Percentiles rank a stretch among this genome's conserved stretches.
phyloP scores from a whole-genome alignment of 2,329 filamentous ascomycete genomes.

The Fusarium sp. region DNA sequence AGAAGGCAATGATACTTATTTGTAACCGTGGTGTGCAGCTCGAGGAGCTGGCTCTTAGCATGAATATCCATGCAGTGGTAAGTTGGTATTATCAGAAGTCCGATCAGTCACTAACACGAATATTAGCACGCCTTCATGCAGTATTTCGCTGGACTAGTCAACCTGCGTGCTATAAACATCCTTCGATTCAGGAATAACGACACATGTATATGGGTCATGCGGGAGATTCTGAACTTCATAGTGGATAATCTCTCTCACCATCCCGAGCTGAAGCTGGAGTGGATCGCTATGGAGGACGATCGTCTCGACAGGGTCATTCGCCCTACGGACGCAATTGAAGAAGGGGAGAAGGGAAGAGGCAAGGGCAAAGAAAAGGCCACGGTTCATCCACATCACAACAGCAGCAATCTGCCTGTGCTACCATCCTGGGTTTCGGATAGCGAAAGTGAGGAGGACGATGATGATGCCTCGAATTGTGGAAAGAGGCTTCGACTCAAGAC shows the following conservation, averaged over 20 bases:
- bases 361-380: slow-evolving; percentile 49
- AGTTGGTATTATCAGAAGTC: slow-evolving; percentile 40
- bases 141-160: slow-evolving; percentile 55
- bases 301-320: slow-evolving; percentile 59
- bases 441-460: slow-evolving; percentile 46
- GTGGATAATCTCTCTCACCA: slow-evolving; percentile 66
- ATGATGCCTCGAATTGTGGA: slow-evolving; percentile 43
- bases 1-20: slow-evolving; percentile 62
- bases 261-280: slow-evolving; percentile 64
- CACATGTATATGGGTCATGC: slow-evolving; percentile 63
- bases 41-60: slow-evolving; percentile 63
- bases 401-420: slow-evolving; percentile 41
- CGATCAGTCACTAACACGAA: slow-evolving; percentile 8
- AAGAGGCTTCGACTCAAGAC: slow-evolving; percentile 48
- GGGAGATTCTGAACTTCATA: slow-evolving; percentile 65
- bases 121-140: slow-evolving; percentile 65
- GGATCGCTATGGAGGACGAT: slow-evolving; percentile 63
- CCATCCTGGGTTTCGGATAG: slow-evolving; percentile 45
- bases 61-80: slow-evolving; percentile 64
- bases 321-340: slow-evolving; percentile 44
- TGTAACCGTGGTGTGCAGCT: slow-evolving; percentile 58
- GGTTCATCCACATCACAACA: slow-evolving; percentile 14
- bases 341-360: slow-evolving; percentile 40
- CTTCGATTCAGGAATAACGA: slow-evolving; percentile 63
- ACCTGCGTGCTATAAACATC: slow-evolving; percentile 64